Base-by-base conservation (phyloP, 768 basidiomycete species). In the Dendrothele bispora region DNA sequence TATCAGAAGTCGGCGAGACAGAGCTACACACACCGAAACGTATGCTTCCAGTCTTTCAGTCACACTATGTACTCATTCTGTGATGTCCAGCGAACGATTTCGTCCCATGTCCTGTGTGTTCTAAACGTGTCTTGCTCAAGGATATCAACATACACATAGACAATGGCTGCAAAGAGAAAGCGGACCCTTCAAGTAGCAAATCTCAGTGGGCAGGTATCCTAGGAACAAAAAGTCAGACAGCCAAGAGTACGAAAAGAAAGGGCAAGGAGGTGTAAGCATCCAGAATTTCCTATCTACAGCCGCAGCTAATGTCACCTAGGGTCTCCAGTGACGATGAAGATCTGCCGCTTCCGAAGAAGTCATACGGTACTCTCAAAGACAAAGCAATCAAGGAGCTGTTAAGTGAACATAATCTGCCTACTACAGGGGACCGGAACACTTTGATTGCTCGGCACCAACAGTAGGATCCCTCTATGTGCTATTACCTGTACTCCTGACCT, bases 101-200 rank as follows among this genome's bases (percentile, higher is more conserved):
- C 7, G 77, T 87, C 1, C 37, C 61, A 2, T 92, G 89, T 58
- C 89, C 89, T 7, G 49, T 88, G 43, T 92, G 89, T 53, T 53
- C 62, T 14, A 68, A 65, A 36, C 55, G 47, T 8, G 71, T 88
- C 20, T 68, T 65, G 18, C 73, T 71, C 27, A 65, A 70, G 12
- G 60, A 52, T 8, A 80, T 91, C 47, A 86, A 90, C 50, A 45
- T 53, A 5, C 89, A 92, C 58, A 74, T 91, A 49, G 88, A 91
- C 50, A 74, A 73, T 35, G 70, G 71, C 6, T 92, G 85, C 58
- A 71, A 58, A 48, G 41, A 50, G 7, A 66, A 66, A 49, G 48
- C 59, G n/a, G 50, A 53, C 27, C 45, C 43, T 18, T 32, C 42
- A 45, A 53, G 36, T 39, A 52, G 70, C 24, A 46, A 58, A 12